These are phyloP conservation scores for Pholiota adiposa DNA, from an alignment of 1,284 basidiomycete genomes.

Conservation along the genomic window DNA sequence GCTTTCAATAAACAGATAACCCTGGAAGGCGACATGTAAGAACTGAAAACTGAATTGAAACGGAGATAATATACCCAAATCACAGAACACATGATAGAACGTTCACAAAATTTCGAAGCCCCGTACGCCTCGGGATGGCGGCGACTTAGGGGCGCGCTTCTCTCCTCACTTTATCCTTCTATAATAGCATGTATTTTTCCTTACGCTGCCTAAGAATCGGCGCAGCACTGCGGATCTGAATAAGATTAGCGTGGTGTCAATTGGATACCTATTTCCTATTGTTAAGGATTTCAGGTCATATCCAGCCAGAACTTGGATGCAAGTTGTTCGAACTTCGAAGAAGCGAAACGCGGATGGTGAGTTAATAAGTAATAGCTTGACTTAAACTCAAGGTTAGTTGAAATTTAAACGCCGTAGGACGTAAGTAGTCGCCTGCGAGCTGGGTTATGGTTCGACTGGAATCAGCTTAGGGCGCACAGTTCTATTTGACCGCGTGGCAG, in stretches of 20 bases:
- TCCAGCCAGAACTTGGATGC: neutral
- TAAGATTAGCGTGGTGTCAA: neutral
- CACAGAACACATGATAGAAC: no score
- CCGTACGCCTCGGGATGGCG: neutral
- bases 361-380: neutral
- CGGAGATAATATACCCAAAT: no score
- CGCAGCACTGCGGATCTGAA: neutral
- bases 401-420: neutral
- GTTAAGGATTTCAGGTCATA: neutral
- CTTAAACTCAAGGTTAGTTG: neutral
- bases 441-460: slow-evolving; percentile 1
- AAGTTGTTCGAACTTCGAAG: neutral
- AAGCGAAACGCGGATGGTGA: neutral
- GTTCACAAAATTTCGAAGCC: neutral
- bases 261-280: neutral
- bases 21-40: neutral
- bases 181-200: neutral
- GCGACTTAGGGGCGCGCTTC: neutral
- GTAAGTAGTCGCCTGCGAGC: slow-evolving; percentile 2
- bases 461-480: neutral
- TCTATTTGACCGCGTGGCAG: neutral
- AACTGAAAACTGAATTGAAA: no score
- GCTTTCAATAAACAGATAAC: neutral
- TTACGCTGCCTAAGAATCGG: neutral
- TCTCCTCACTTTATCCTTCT: neutral